Evolutionary conservation across 495 filamentous ascomycete species (phyloP).

Genomic region (Hypoxylon subgilvum): DNA sequence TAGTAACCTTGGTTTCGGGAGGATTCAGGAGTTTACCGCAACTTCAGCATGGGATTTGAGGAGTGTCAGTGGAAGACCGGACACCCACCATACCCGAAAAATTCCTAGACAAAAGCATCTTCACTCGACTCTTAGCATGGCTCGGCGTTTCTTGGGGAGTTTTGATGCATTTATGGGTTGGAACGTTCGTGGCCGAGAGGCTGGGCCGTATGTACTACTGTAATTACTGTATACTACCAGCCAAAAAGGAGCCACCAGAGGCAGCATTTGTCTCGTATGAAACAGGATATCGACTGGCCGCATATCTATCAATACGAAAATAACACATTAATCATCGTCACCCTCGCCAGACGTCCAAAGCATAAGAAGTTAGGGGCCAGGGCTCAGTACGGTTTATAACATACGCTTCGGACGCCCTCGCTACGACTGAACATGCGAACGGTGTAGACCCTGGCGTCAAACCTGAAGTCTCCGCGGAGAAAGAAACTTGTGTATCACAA

Average conservation of each 20-base stretch:
- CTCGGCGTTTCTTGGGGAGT: conserved; percentile 50
- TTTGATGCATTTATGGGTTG: conserved; percentile 24
- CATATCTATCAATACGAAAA: neutral
- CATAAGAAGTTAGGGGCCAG: too few species aligned
- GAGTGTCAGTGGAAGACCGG: conserved; percentile 1
- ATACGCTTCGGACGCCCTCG: too few species aligned
- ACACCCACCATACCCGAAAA: conserved; percentile 15
- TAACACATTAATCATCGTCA: neutral
- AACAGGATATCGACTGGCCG: neutral
- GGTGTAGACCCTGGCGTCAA: too few species aligned
- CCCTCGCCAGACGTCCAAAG: neutral
- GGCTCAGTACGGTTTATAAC: too few species aligned
- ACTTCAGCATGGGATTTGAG: conserved; percentile 2
- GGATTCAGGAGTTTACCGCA: neutral
- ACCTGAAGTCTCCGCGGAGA: too few species aligned
- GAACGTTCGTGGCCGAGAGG: conserved; percentile 11
- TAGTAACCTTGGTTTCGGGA: conserved; percentile 42
- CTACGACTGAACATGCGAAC: too few species aligned
- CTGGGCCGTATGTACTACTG: conserved; percentile 14
- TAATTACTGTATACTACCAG: conserved; percentile 27
- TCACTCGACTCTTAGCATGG: conserved; percentile 58
- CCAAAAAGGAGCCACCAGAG: neutral
- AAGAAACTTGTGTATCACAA: too few species aligned
- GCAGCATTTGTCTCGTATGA: neutral
- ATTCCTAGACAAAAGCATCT: conserved; percentile 44